These are phyloP conservation scores for Cystobasidium slooffiae DNA, from an alignment of 1,284 basidiomycete species.

Conservation along the genomic window DNA sequence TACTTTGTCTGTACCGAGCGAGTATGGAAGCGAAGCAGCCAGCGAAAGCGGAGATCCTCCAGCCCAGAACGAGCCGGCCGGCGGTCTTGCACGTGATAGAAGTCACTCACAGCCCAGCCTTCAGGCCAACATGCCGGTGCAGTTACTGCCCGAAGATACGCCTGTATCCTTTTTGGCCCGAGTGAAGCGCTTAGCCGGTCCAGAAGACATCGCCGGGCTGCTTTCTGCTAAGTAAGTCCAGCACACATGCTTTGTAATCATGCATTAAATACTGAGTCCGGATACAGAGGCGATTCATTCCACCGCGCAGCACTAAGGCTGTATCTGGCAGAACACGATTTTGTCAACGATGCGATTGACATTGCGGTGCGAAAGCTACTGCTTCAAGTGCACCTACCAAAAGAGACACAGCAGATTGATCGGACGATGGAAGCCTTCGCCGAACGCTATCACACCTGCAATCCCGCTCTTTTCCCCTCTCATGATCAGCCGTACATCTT, in stretches of 20 bases:
- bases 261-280: not conserved
- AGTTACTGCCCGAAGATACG: slow-evolving; percentile 17
- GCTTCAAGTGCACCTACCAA: slow-evolving; percentile 87
- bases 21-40: no score
- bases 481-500: slow-evolving; percentile 93
- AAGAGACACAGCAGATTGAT: slow-evolving; percentile 98
- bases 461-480: slow-evolving; percentile 72
- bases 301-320: slow-evolving; percentile 71
- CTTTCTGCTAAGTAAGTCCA: slow-evolving; percentile 10
- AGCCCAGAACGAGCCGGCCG: no score
- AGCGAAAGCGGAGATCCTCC: no score
- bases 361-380: slow-evolving; percentile 87
- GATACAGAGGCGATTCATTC: slow-evolving; percentile 69
- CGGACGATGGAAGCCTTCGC: slow-evolving; percentile 96
- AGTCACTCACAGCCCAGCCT: not conserved
- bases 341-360: slow-evolving; percentile 79
- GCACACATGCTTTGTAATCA: not conserved
- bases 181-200: not conserved
- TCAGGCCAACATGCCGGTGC: not conserved
- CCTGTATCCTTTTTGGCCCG: slow-evolving; percentile 4
- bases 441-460: slow-evolving; percentile 78
- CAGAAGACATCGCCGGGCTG: not conserved
- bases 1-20: no score
- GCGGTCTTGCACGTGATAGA: not conserved
- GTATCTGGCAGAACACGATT: slow-evolving; percentile 81